Evolutionary conservation across 108 stramenopile species (phyloP).

Genomic region (Skeletonema costatum): DNA sequence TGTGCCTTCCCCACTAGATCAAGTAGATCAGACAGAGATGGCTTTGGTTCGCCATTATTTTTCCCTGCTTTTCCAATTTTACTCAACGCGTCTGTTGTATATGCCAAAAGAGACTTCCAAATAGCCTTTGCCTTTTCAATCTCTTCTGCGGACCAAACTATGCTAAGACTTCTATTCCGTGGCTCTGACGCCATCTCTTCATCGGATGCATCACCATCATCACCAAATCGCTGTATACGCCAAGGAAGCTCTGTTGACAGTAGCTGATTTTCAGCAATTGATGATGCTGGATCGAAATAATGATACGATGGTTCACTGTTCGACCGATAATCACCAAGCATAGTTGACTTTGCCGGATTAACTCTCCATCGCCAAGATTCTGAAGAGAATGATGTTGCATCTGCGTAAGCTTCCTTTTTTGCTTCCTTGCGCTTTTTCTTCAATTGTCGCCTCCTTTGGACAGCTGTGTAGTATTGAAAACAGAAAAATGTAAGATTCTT

Average conservation of each 20-base stretch:
- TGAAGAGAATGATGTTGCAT: conserved; percentile 46
- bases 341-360: conserved; percentile 38
- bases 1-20: conserved; percentile 41
- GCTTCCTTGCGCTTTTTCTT: conserved; percentile 44
- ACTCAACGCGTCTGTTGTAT: conserved; percentile 25
- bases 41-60: conserved; percentile 8
- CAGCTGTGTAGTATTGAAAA: conserved; percentile 9
- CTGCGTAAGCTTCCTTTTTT: conserved; percentile 17
- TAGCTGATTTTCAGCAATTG: conserved; percentile 17
- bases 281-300: conserved; percentile 29
- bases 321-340: conserved; percentile 43
- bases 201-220: neutral
- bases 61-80: conserved; percentile 1
- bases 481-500: neutral
- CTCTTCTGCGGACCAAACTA: conserved; percentile 34
- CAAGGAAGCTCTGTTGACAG: conserved; percentile 28
- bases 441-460: conserved; percentile 36
- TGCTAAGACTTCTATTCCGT: conserved; percentile 26
- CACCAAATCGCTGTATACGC: conserved; percentile 22
- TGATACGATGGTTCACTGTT: conserved; percentile 31
- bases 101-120: conserved; percentile 40
- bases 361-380: conserved; percentile 54
- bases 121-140: conserved; percentile 50
- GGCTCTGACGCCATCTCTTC: conserved; percentile 4
- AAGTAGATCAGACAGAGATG: conserved; percentile 32